These are phyloP conservation scores for Myrica gale DNA, from an alignment of 306 rosid species.

Conservation along the genomic window DNA sequence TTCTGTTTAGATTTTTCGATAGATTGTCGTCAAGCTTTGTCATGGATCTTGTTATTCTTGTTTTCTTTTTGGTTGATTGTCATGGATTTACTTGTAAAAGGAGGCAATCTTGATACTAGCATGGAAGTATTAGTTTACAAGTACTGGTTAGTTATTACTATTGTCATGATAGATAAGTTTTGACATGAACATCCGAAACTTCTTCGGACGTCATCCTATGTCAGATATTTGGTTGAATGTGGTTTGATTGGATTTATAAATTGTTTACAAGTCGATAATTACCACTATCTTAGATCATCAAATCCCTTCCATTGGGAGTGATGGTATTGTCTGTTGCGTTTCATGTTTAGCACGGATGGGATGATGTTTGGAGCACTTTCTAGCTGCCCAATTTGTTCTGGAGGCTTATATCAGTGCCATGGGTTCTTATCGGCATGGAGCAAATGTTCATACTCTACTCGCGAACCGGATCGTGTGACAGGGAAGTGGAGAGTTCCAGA, in stretches of 20 bases:
- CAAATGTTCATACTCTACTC: constrained; percentile 79
- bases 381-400: constrained; percentile 76
- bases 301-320: constrained; percentile 7
- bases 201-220: neutral
- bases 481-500: constrained; percentile 90
- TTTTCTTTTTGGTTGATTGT: constrained; percentile 15
- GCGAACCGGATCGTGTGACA: constrained; percentile 57
- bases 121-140: neutral
- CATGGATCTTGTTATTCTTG: neutral
- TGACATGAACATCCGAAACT: neutral
- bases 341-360: constrained; percentile 72
- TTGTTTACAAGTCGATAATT: neutral
- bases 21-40: neutral
- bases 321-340: constrained; percentile 9
- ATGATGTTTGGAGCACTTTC: constrained; percentile 97
- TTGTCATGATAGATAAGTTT: neutral
- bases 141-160: neutral
- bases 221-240: neutral
- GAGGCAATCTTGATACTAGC: constrained; percentile 2
- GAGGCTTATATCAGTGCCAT: constrained; percentile 78
- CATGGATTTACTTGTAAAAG: neutral
- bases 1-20: neutral
- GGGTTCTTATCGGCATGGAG: constrained; percentile 85
- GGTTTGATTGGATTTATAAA: neutral
- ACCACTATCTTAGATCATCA: constrained; percentile 5